A percentile compares a stretch with the other conserved stretches of the same genome.
Conservation (phyloP, 345 rosid genomes). For the Populus deltoides region DNA sequence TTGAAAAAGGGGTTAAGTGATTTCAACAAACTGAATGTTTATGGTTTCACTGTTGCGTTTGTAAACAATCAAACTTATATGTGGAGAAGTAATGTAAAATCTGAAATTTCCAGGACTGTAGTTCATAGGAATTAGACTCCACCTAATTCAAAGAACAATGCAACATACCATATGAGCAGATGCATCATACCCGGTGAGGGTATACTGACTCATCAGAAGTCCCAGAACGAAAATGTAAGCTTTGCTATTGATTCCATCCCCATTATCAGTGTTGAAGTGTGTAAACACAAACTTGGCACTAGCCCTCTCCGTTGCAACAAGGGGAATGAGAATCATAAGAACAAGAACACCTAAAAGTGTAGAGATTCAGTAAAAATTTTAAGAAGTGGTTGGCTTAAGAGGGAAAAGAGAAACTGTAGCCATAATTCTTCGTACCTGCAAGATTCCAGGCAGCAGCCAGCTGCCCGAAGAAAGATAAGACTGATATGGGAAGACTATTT, state of each 20-base stretch:
- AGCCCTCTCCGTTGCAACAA: constrained; percentile 72
- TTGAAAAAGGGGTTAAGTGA: not conserved
- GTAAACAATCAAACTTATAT: not conserved
- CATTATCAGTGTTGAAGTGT: constrained; percentile 77
- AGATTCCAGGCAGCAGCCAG: constrained; percentile 95
- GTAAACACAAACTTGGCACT: constrained; percentile 87
- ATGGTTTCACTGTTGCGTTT: not conserved
- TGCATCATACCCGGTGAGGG: constrained; percentile 88
- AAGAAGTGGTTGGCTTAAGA: not conserved
- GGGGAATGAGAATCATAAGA: constrained; percentile 76
- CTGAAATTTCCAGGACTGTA: not conserved
- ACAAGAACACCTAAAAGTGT: constrained; percentile 58
- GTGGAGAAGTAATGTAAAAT: not conserved
- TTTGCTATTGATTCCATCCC: constrained; percentile 57
- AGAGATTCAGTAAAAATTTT: not conserved
- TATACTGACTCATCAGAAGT: constrained; percentile 93
- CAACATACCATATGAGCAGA: constrained; percentile 91
- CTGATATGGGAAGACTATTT: constrained; percentile 79
- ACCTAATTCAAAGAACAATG: not conserved
- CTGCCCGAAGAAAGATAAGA: constrained; percentile 81
- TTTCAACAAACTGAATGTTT: not conserved
- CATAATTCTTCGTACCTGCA: constrained; percentile 40
- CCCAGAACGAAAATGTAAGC: constrained; percentile 81
- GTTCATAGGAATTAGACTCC: not conserved
- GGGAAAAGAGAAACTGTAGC: not conserved